phyloP scores from a whole-genome alignment of 306 rosid species.

The Inga leiocalycina region DNA sequence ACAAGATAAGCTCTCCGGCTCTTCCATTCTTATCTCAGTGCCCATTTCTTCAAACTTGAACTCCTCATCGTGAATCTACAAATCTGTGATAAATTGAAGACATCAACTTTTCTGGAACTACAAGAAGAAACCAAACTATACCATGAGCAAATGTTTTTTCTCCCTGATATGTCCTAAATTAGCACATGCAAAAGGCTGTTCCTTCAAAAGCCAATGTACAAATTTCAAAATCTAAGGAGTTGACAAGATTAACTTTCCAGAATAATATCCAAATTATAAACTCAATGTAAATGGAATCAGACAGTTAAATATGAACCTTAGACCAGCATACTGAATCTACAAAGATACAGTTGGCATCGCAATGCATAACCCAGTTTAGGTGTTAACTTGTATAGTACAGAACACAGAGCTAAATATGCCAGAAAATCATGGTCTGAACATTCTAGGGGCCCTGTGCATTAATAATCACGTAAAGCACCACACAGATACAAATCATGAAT shows the following conservation, averaged over 20 bases:
- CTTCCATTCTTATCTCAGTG: constrained; percentile 23
- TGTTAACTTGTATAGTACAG: background rate
- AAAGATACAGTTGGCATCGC: background rate
- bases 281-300: background rate
- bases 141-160: background rate
- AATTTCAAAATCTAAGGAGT: background rate
- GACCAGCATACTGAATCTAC: background rate
- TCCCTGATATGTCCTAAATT: background rate
- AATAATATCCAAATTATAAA: background rate
- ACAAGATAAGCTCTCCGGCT: too few relatives aligned
- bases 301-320: background rate
- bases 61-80: constrained; percentile 71
- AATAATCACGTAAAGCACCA: constrained; percentile 12
- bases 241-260: background rate
- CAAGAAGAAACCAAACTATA: constrained; percentile 8
- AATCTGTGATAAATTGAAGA: constrained; percentile 25
- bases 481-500: constrained; percentile 3
- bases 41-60: constrained; percentile 52
- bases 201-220: constrained; percentile 3
- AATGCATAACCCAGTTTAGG: background rate
- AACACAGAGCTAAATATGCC: background rate
- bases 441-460: background rate
- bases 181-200: background rate
- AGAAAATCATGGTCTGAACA: background rate
- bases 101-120: constrained; percentile 17